Evolutionary conservation across 2,329 filamentous ascomycete genomes (phyloP), one percentile per base, ranked within the genome.

Genomic region (Tolypocladium paradoxum): DNA sequence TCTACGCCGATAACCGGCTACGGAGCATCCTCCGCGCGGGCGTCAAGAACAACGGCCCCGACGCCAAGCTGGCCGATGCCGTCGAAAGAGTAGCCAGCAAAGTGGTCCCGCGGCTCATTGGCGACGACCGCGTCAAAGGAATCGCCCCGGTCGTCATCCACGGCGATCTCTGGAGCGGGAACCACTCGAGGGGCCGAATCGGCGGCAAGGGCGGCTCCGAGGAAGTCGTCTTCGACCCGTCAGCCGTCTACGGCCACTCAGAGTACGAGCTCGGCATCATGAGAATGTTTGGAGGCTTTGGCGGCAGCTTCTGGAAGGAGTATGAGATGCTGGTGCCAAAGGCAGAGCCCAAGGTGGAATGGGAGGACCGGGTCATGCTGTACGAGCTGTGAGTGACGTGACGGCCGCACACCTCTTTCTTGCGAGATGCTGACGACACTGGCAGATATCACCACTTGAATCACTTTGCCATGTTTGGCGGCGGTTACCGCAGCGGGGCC

Each of bases 231-330:
- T 96, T 84, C 64, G 92, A 96, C 64, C 83, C 90, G 0, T 86
- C 85, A 2, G 79, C 83, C 43, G 87, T 87, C 57, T 96, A 95
- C 64, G 89, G 85, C 1, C 91, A 96, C 66, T 86, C 79, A 2
- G 92, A 97, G 73, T 96, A 85, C 68, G 92, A 96, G 60, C 73
- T 95, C 51, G 92, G 92, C 0, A 96, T 95, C 59, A 96, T 96
- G 90, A 81, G 79, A 50, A 95, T 96, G 90, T 97, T 96, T 76
- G 91, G 91, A 0, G 92, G 92, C 0, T 96, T 95, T 68, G 83
- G 83, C 0, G 62, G 68, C 0, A 68, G 64, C 1, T 95, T 96
- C 62, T 83, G 87, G 76, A 77, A 77, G 34, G 88, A 93, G 65
- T 97, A 96, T 66, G 81, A 88, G 65, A 67, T 73, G 38, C 64